Base-by-base conservation (phyloP, 805 yeast genomes). In the Huiozyma naganishii region DNA sequence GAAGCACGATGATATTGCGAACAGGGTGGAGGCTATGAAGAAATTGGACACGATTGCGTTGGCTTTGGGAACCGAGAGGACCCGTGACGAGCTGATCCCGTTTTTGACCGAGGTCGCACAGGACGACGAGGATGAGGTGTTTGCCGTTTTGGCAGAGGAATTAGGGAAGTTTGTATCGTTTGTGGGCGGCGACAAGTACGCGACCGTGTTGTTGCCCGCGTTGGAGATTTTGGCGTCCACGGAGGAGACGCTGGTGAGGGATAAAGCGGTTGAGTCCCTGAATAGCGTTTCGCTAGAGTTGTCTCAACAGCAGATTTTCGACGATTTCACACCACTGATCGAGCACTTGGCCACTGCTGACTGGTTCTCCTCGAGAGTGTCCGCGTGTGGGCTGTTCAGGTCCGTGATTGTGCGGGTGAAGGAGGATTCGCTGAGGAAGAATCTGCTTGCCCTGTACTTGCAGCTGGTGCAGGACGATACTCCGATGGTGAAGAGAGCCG, bases 121-220 rank as follows among this genome's bases (percentile, higher is more conserved):
- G 52, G 99, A 92, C 55, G 99, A 94, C 62, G 99, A 92, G 66
- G 99, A 92, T 65, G 99, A 92, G 66, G 95, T 92, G 6, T 82
- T 90, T 65, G 86, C 96, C 1, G 90, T 88, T 17, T 73, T 94
- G 49, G 97, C 97, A 4, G 86, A 83, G 53, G 90, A 89, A 69
- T 68, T 92, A 53, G 95, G 95, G 40, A 76, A 77, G 45, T 90
- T 92, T 62, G 79, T 88, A 32, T 95, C 96, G 5, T 76, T 79
- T 47, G 79, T 92, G 45, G 99, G 98, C 40, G 98, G 98, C 45
- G 53, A 74, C 9, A 72, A 76, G 48, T 71, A 70, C 57, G 84
- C 85, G 7, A 69, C 77, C 30, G 57, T 73, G 36, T 61, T 83
- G 41, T 65, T 77, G 63, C 76, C 86, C 48, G 65, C 87, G 4